Base-by-base conservation (phyloP, 257 asterid species). In the Anisodus tanguticus region DNA sequence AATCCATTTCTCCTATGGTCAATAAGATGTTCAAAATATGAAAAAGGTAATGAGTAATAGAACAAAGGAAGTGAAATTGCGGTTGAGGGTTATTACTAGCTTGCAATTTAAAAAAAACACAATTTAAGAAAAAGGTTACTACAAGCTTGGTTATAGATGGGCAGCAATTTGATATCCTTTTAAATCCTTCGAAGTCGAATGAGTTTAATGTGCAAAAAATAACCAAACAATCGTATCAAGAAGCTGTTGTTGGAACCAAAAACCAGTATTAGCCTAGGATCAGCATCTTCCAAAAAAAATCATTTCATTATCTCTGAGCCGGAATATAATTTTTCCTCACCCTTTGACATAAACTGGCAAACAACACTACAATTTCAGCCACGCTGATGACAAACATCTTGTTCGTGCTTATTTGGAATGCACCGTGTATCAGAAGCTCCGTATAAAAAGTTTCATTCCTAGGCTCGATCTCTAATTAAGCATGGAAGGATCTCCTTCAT, bases 1-100 rank as follows among this genome's bases (percentile, higher is more conserved):
- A 96, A 55, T 92, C 93, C 89, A 86, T 91, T 64, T 91, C 98
- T 80, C 98, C 99, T 95, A 79, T 39, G 86, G 62, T 64, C 37
- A 57, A 60, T 17, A 58, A 9, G 41, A 8, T 59, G n/a, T 22
- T 69, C 4, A 31, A 79, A 53, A 62, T 62, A 83, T 22, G 54
- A 70, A 57, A 15, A 69, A n/a, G 22, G 26, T 74, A 35, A 47
- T 77, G 69, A 26, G 39, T n/a, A 19, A 22, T 31, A 85, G 63
- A 47, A 51, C 15, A 67, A 37, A 7, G 12, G 16, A 22, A 39
- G 49, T 17, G 81, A 80, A 51, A 7, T 17, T 19, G 16, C 1
- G 67, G 22, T 69, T 69, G 6, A 62, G 13, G 43, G n/a, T 57
- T 9, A 79, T 37, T 54, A 31, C 26, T 60, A 7, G 57, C 74